Evolutionary conservation across 345 rosid species (phyloP).

Genomic region (Diplotaxis tenuifolia): DNA sequence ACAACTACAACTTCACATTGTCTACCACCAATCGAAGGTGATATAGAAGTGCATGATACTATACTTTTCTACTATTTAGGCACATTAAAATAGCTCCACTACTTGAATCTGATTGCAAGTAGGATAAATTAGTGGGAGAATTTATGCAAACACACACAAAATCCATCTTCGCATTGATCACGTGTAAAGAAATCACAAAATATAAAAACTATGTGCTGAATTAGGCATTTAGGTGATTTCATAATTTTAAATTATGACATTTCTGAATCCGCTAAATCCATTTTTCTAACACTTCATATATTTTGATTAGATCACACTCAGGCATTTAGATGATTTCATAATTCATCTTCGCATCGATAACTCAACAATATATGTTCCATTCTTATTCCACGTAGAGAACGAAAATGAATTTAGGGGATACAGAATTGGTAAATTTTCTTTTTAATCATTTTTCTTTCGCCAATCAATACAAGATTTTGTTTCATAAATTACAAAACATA

Average conservation of each 20-base stretch:
- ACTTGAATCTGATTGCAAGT: conserved; percentile 3
- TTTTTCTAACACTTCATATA: no score
- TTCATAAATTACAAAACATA: no score
- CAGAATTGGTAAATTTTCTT: no score
- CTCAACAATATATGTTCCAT: background rate
- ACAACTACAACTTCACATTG: conserved; percentile 2
- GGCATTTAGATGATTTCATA: no score
- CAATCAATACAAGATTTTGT: no score
- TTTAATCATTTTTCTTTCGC: no score
- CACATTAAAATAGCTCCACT: background rate
- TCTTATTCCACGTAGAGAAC: background rate
- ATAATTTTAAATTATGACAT: no score
- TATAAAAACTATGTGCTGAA: background rate
- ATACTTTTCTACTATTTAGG: conserved; percentile 12
- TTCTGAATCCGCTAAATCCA: no score
- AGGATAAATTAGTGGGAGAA: conserved; percentile 9
- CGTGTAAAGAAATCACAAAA: background rate
- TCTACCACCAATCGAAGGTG: conserved; percentile 24
- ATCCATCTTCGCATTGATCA: conserved; percentile 3
- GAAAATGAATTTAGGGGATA: background rate
- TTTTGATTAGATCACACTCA: no score
- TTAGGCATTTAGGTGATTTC: no score
- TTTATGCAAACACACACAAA: conserved; percentile 8
- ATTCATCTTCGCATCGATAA: no score
- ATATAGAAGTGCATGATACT: conserved; percentile 3